Evolutionary conservation across 371 early-diverging fungal species (phyloP), one percentile per base, ranked within the genome.

Genomic region (Lichtheimia ornata): DNA sequence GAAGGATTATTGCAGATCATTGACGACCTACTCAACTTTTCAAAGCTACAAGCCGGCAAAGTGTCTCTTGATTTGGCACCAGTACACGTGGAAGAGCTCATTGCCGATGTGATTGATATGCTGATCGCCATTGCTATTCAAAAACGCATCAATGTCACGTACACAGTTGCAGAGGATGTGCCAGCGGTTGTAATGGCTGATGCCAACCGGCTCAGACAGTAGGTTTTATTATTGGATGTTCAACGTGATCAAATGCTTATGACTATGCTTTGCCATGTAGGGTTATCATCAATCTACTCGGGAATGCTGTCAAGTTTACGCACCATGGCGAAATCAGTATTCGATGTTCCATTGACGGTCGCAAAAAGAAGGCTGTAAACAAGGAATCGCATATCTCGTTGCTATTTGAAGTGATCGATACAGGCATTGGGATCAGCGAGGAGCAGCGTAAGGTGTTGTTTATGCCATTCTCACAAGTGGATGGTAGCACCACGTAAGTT

Each of bases 41-140:
- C 84, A 56, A 87, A 85, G 17, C 62, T 87, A 25, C 84, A 87
- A 62, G 83, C 87, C 0, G 86, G 85, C 40, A 87, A 87, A 47
- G 83, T 87, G 11, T 67, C n/a, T n/a, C n/a, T n/a, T n/a, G n/a
- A n/a, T n/a, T n/a, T n/a, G n/a, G n/a, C n/a, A n/a, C n/a, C n/a
- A 4, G 52, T 86, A n/a, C 64, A 74, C 13, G 65, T 85, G 12
- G 84, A 84, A 53, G 84, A 83, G 41, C 62, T 83, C 12, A 62
- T 84, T 53, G 84, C 70, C 15, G 83, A 83, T 65, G 85, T 84
- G 0, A 79, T 81, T 2, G 85, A 82, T 18, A 70, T 84, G 54
- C 42, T 84, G 42, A 77, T 81, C 13, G 79, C 82, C 5, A 69
- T 83, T 66, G 86, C 83, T 0, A 75, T 83, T 9, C 68, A 76